A percentile compares a stretch with the other conserved stretches of the same genome.
phyloP scores from a whole-genome alignment of 768 basidiomycete species.

The Amanita fuliginea region DNA sequence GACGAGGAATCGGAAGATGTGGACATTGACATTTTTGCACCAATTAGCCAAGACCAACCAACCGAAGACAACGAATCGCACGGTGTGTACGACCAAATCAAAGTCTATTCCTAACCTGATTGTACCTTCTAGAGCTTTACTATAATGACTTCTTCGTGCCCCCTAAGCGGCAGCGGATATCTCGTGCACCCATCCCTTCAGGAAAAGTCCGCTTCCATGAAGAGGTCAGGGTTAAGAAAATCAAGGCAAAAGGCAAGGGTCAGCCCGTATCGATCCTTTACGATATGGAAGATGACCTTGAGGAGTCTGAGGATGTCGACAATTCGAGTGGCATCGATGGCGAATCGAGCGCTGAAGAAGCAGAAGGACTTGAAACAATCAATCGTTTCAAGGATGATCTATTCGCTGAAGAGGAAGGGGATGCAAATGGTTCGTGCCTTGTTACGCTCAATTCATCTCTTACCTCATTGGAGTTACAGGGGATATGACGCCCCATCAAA shows the following conservation, averaged over 20 bases:
- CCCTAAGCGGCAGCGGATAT: constrained; percentile 23
- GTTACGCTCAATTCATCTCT: constrained; percentile 8
- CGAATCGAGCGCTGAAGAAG: constrained; percentile 19
- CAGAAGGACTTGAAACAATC: constrained; percentile 34
- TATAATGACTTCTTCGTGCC: constrained; percentile 80
- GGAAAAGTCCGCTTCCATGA: constrained; percentile 71
- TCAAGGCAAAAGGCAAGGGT: constrained; percentile 61
- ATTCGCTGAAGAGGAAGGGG: constrained; percentile 66
- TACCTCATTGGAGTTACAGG: not conserved
- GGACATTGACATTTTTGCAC: constrained; percentile 56
- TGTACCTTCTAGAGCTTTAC: constrained; percentile 34
- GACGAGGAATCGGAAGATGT: constrained; percentile 42
- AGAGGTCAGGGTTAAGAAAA: constrained; percentile 71
- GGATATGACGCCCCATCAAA: constrained; percentile 74
- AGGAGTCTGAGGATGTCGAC: not conserved
- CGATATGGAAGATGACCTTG: constrained; percentile 24
- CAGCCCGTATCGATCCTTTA: constrained; percentile 38
- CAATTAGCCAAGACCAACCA: constrained; percentile 34
- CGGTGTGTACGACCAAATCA: constrained; percentile 21
- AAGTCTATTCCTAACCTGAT: constrained; percentile 3
- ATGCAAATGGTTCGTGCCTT: constrained; percentile 9
- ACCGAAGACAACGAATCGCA: constrained; percentile 30
- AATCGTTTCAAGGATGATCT: constrained; percentile 67
- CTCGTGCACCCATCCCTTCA: constrained; percentile 11
- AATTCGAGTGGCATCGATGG: constrained; percentile 39